phyloP scores from a whole-genome alignment of 306 rosid species.

The Corylus americana region DNA sequence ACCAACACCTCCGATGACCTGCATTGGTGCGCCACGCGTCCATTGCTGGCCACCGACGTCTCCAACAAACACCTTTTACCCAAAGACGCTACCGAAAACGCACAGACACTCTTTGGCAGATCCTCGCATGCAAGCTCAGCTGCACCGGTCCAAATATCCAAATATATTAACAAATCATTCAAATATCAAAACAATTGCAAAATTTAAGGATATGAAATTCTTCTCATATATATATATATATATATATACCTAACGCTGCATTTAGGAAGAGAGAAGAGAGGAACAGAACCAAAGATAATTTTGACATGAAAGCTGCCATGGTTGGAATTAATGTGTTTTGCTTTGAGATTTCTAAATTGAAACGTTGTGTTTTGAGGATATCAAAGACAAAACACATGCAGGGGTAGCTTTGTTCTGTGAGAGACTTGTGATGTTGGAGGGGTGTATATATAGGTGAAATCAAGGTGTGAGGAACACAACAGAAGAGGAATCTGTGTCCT shows the following conservation, averaged over 20 bases:
- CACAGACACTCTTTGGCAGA: constrained; percentile 51
- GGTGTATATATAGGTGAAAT: too few relatives aligned
- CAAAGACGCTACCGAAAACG: constrained; percentile 78
- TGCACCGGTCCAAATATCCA: background rate
- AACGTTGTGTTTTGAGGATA: too few relatives aligned
- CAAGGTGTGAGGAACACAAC: too few relatives aligned
- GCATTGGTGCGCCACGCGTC: constrained; percentile 58
- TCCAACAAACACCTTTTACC: constrained; percentile 85
- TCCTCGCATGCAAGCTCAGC: constrained; percentile 69
- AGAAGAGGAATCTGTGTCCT: too few relatives aligned
- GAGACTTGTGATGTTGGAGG: background rate
- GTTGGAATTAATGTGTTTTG: too few relatives aligned
- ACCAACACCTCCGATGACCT: constrained; percentile 75
- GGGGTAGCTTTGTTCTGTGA: background rate
- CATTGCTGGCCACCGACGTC: constrained; percentile 41
- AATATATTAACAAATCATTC: background rate
- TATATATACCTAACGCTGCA: too few relatives aligned
- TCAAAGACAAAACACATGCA: background rate
- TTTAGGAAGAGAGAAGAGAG: too few relatives aligned
- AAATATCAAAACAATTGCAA: background rate
- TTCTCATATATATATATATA: too few relatives aligned
- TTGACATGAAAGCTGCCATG: too few relatives aligned
- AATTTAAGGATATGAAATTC: too few relatives aligned
- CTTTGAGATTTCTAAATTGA: too few relatives aligned
- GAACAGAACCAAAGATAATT: too few relatives aligned